Percentiles rank a stretch among this genome's conserved stretches.
Conservation (phyloP, 1,139 yeast species). For the Meyerozyma carpophila region DNA sequence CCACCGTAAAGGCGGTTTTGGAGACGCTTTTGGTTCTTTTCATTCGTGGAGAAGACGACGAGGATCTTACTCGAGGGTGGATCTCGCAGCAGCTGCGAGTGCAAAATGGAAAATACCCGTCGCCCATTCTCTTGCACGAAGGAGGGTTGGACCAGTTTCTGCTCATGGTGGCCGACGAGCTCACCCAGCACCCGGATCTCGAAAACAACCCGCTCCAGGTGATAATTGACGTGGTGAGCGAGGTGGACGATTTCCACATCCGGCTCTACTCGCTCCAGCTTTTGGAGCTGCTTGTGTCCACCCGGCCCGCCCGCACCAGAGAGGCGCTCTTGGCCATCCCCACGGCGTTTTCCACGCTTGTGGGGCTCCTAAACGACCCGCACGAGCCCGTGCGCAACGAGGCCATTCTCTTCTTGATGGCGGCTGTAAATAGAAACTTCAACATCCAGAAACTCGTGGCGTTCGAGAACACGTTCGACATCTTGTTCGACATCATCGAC, state of each 20-base stretch:
- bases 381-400: constrained; percentile 92
- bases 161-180: constrained; percentile 91
- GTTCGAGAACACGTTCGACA: constrained; percentile 88
- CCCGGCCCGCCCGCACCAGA: constrained; percentile 71
- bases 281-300: constrained; percentile 74
- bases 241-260: constrained; percentile 62
- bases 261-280: constrained; percentile 78
- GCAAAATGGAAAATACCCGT: constrained; percentile 79
- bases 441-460: constrained; percentile 92
- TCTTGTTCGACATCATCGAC: constrained; percentile 66
- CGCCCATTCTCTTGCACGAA: constrained; percentile 63
- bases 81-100: constrained; percentile 69
- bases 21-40: constrained; percentile 83
- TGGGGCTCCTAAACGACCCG: constrained; percentile 59
- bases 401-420: constrained; percentile 75
- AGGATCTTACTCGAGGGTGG: constrained; percentile 61
- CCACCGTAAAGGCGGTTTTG: constrained; percentile 72
- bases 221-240: constrained; percentile 50
- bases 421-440: constrained; percentile 73
- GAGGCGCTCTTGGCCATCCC: constrained; percentile 72
- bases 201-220: constrained; percentile 45
- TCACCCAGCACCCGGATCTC: constrained; percentile 54
- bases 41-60: constrained; percentile 55
- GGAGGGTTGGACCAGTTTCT: constrained; percentile 76
- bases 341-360: constrained; percentile 73